Evolutionary conservation across 495 filamentous ascomycete genomes (phyloP).

Genomic region (Penicillium soppii): DNA sequence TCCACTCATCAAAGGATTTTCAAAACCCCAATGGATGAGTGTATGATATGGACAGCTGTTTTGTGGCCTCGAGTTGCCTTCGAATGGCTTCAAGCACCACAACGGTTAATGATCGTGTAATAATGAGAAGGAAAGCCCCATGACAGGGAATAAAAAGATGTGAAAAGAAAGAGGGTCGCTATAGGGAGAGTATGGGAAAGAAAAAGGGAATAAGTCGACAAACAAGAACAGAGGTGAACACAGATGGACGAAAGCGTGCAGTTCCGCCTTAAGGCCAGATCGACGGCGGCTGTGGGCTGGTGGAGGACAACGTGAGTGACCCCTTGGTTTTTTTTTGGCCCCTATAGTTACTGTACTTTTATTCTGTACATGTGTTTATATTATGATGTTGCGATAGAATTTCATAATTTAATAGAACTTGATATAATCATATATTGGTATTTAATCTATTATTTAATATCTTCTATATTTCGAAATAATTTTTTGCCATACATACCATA

Average conservation of each 20-base stretch:
- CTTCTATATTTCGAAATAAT: no score
- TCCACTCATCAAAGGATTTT: neutral
- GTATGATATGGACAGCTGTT: slow-evolving; percentile 10
- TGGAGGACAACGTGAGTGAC: slow-evolving; percentile 20
- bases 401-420: no score
- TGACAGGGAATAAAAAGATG: slow-evolving; percentile 31
- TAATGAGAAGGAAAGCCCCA: slow-evolving; percentile 34
- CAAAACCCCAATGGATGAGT: slow-evolving; percentile 1
- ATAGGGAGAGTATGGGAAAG: slow-evolving; percentile 22
- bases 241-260: slow-evolving; percentile 35
- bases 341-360: neutral
- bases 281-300: slow-evolving; percentile 26
- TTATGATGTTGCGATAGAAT: no score
- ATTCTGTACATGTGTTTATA: no score
- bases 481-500: no score
- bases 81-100: slow-evolving; percentile 22
- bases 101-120: slow-evolving; percentile 42
- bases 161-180: slow-evolving; percentile 11
- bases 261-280: slow-evolving; percentile 36
- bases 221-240: slow-evolving; percentile 27
- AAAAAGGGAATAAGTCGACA: slow-evolving; percentile 21
- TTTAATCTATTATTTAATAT: no score
- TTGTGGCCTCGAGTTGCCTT: slow-evolving; percentile 23
- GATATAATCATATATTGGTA: neutral
- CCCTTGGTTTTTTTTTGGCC: slow-evolving; percentile 15